Base-by-base conservation (phyloP, 1,139 yeast genomes). In the Meyerozyma guilliermondii region DNA sequence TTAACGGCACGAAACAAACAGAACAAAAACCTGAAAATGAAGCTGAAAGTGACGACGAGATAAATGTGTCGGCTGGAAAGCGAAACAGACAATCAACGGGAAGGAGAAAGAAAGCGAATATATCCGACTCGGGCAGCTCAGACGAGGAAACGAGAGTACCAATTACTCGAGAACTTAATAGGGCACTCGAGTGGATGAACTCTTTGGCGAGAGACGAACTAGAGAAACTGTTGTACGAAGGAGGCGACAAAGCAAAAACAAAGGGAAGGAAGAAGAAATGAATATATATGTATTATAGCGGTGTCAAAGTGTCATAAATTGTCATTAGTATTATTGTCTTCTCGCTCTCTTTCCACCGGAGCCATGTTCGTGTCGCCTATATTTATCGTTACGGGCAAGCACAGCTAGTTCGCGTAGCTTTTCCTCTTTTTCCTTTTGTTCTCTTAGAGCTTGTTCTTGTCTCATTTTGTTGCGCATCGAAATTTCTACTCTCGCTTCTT, bases 401-500 rank as follows among this genome's bases (percentile, higher is more conserved):
- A 74, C 76, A 0, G 91, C 91, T 48, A 85, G 68, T 45, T 71
- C 66, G 42, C 76, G 66, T 41, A 86, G 59, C 48, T 76, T 75
- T 46, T 68, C 74, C 49, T 87, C 95, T 51, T 81, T 81, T 43
- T 77, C 80, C 22, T 63, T 64, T 38, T 76, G 73, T 50, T 83
- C 83, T 50, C 73, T 68, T 44, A 78, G 75, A 1, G 81, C 83
- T 43, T 73, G 52, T 51, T 76, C 72, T 51, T 71, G 74, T 53
- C 78, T 74, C 61, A 77, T 59, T 40, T 78, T 80, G 41, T 82
- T 80, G 41, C 92, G 71, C 31, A 72, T 58, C 44, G 74, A 72
- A 16, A 91, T 76, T 47, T 84, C 89, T 46, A 82, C 80, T 47
- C 95, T 66, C 0, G 95, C 95, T 38, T 77, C 68, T 34, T 70